phyloP scores from a whole-genome alignment of 2,329 filamentous ascomycete species.

The Colletotrichum sp. region DNA sequence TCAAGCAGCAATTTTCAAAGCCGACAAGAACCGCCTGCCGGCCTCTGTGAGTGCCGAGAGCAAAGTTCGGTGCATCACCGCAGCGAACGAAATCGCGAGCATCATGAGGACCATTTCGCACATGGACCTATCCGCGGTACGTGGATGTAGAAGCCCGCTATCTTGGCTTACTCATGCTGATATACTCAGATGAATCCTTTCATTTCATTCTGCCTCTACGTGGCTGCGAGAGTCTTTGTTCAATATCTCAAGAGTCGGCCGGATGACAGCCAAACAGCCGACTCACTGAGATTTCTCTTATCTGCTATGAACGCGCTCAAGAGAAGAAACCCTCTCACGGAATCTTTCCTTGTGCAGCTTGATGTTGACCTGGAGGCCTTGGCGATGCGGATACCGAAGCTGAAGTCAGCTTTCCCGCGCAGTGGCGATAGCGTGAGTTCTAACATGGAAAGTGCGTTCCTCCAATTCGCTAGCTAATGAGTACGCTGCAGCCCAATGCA shows the following conservation, averaged over 20 bases:
- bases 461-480: slow-evolving; percentile 24
- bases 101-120: slow-evolving; percentile 97
- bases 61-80: slow-evolving; percentile 90
- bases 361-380: slow-evolving; percentile 88
- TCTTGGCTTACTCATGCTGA: slow-evolving; percentile 24
- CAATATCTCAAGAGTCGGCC: slow-evolving; percentile 96
- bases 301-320: slow-evolving; percentile 91
- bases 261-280: slow-evolving; percentile 77
- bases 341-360: slow-evolving; percentile 92
- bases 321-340: slow-evolving; percentile 85
- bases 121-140: slow-evolving; percentile 80
- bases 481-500: slow-evolving; percentile 30
- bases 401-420: slow-evolving; percentile 60
- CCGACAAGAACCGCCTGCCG: slow-evolving; percentile 84
- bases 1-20: slow-evolving; percentile 97
- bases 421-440: slow-evolving; percentile 55
- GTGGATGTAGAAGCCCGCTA: slow-evolving; percentile 33
- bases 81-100: slow-evolving; percentile 90
- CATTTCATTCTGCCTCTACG: slow-evolving; percentile 93
- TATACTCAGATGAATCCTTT: slow-evolving; percentile 85
- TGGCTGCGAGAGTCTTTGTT: slow-evolving; percentile 93
- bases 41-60: slow-evolving; percentile 83
- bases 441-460: background rate
- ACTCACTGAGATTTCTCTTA: slow-evolving; percentile 88
- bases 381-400: slow-evolving; percentile 63